Evolutionary conservation across 202 grass and related monocot genomes (phyloP), one percentile per base, ranked within the genome.

Genomic region (Setaria italica): DNA sequence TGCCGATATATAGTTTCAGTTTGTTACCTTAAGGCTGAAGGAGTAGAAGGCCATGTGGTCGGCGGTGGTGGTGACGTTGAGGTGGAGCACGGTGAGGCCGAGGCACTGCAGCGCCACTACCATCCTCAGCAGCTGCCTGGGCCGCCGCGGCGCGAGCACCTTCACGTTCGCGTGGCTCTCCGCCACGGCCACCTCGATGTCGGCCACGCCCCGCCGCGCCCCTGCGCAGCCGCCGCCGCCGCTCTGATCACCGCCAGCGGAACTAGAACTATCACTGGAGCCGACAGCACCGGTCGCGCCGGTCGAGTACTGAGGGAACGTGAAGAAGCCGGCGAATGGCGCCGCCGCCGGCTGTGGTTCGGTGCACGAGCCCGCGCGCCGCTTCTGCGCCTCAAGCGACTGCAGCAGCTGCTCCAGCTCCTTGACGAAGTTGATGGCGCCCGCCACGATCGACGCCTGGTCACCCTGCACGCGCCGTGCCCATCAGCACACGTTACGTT

Each of bases 361-460:
- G 37, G 82, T 13, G 21, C 74, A 21, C 43, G 8, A 8, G n/a
- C 13, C 8, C 53, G 55, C 62, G 20, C 73, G 34, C 25, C 80
- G 67, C 70, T 91, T 91, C 74, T 82, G 78, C 0, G 74, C 87
- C 85, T 96, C 91, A 2, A 96, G 85, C 64, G 87, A 88, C 76
- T 91, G 89, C 71, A 88, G 85, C n/a, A 87, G 57, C 89, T 91
- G 92, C 84, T 94, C 92, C 54, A 91, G 87, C 55, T 94, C 92
- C 78, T 94, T 94, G 54, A 94, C 89, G 87, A 89, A 94, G 89
- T 91, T 89, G 42, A 94, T 94, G 54, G 92, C 93, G 34, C 90
- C 93, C 0, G 85, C 83, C 34, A 92, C 87, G 46, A 92, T 85
- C 30, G 90, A 92, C 19, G 93, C 93, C 85, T 94, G 92, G 90